These are phyloP conservation scores for Apiotrichum akiyoshidainum DNA, from an alignment of 1,284 basidiomycete genomes.

Conservation along the genomic window DNA sequence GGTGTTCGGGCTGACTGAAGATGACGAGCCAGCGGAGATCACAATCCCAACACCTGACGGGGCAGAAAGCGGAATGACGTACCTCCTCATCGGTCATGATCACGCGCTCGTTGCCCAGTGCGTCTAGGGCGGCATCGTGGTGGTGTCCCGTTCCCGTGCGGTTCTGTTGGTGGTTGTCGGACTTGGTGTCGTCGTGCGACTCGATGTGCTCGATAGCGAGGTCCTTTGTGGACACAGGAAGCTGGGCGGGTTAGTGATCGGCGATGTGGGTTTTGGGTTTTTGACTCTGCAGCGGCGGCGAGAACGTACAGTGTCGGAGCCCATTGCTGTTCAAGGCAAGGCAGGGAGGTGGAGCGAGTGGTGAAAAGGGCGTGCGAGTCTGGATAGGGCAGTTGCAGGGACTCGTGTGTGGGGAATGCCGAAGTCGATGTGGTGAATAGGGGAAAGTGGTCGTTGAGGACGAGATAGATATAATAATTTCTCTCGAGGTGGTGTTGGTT, in stretches of 20 bases:
- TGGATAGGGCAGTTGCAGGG: too few relatives aligned
- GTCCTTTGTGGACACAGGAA: neutral
- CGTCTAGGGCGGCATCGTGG: constrained; percentile 28
- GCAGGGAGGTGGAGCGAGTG: too few relatives aligned
- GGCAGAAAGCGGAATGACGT: constrained; percentile 5
- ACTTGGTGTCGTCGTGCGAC: constrained; percentile 9
- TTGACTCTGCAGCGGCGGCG: neutral
- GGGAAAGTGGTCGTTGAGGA: too few relatives aligned
- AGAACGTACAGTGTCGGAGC: constrained; percentile 1
- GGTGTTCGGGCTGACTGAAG: too few relatives aligned
- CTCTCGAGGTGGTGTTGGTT: too few relatives aligned
- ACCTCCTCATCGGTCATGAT: constrained; percentile 33
- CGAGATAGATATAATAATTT: too few relatives aligned
- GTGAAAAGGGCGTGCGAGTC: too few relatives aligned
- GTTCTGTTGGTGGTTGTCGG: neutral
- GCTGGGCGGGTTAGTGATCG: neutral
- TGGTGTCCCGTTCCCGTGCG: neutral
- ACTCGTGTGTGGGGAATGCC: too few relatives aligned
- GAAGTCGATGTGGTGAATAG: too few relatives aligned
- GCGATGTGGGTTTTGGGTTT: neutral
- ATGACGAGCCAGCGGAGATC: neutral
- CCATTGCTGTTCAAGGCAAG: neutral
- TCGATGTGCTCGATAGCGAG: constrained; percentile 2
- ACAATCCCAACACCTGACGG: neutral
- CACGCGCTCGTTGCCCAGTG: constrained; percentile 27